These are phyloP conservation scores for Saraca asoca DNA, from an alignment of 331 rosid genomes.

Conservation along the genomic window DNA sequence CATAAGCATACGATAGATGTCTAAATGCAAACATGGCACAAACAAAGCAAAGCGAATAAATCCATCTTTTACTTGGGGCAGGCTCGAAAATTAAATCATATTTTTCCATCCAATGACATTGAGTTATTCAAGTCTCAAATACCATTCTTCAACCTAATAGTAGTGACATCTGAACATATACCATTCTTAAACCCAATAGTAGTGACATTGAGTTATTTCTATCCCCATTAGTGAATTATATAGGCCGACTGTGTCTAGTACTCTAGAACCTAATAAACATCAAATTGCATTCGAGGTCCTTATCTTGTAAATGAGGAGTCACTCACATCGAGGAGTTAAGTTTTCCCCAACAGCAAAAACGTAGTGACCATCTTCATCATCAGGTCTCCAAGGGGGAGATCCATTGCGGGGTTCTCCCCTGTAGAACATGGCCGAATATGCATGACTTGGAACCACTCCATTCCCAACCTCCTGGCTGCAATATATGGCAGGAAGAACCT, in stretches of 20 bases:
- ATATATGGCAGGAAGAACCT: slow-evolving; percentile 61
- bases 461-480: slow-evolving; percentile 65
- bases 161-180: too few relatives aligned
- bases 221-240: too few relatives aligned
- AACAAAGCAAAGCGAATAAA: too few relatives aligned
- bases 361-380: slow-evolving; percentile 41
- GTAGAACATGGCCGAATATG: slow-evolving; percentile 52
- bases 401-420: slow-evolving; percentile 54
- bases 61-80: too few relatives aligned
- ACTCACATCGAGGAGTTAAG: slow-evolving; percentile 38
- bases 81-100: too few relatives aligned
- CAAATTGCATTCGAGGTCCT: slow-evolving; percentile 5
- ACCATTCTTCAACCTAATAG: too few relatives aligned
- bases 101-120: too few relatives aligned
- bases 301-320: background rate
- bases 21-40: background rate
- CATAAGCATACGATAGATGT: slow-evolving; percentile 4
- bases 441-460: slow-evolving; percentile 48
- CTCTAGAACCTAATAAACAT: slow-evolving; percentile 21
- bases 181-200: too few relatives aligned
- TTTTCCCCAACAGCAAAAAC: slow-evolving; percentile 40
- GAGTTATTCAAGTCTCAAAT: too few relatives aligned
- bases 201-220: too few relatives aligned
- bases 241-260: background rate
- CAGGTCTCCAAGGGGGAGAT: slow-evolving; percentile 41